Evolutionary conservation across 1,139 yeast species (phyloP), one percentile per base, ranked within the genome.

Genomic region (Pichia sp.): DNA sequence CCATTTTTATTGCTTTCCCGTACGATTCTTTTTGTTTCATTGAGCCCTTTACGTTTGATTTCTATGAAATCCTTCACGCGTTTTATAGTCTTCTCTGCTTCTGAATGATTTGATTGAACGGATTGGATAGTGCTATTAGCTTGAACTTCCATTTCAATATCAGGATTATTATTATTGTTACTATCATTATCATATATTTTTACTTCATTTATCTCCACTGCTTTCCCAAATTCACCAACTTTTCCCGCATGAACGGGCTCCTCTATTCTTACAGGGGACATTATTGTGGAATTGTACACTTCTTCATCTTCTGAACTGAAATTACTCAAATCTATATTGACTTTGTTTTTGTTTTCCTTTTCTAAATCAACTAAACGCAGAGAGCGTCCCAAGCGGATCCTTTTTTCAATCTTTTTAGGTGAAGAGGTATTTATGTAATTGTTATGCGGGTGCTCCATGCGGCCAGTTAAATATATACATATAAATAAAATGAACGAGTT

Each of bases 11-110:
- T 18, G 18, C 18, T 18, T 18, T 18, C 18, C 18, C 18, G 18
- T 18, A 18, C 18, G 18, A 18, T 34, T 34, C 4, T 34, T 40
- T 34, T 40, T 6, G 34, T 43, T 11, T 42, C 29, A 29, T 36
- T 27, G 11, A 49, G 11, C 5, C 27, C 28, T 31, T 44, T 44
- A 8, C 48, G 41, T 29, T 42, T 49, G 8, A 7, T 33, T 27
- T 48, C 49, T 25, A 49, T 49, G 30, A 49, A 49, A 5, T 41
- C 40, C 28, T 44, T 46, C 2, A 49, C 49, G 26, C 30, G 37
- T 30, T 46, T 38, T 25, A 49, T 46, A 2, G 52, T 46, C 2
- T 31, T 31, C 9, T 49, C 49, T 6, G 45, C 47, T 5, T 49
- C 49, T 2, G 49, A 49, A 18, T 9, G 38, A 3, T 11, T 37